Percentiles rank a stretch among this genome's conserved stretches.
These are phyloP conservation scores for Collybia sordida DNA, from an alignment of 768 basidiomycete species.

Conservation along the genomic window DNA sequence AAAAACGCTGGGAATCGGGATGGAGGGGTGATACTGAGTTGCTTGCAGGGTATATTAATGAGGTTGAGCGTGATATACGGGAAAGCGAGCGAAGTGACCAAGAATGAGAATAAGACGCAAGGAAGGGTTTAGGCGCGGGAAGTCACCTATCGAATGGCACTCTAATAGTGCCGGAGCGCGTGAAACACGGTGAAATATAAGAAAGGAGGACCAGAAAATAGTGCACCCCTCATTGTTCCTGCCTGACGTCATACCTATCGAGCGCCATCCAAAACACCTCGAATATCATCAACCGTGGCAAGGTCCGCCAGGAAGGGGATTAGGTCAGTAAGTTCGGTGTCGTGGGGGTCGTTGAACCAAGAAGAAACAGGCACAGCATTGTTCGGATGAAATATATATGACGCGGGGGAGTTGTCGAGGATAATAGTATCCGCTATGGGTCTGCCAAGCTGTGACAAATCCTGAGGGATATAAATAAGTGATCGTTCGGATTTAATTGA, in stretches of 20 bases:
- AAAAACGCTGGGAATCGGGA: conserved; percentile 8
- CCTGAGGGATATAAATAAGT: conserved; percentile 44
- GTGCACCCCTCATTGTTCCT: background rate
- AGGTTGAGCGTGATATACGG: conserved; percentile 18
- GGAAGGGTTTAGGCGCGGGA: background rate
- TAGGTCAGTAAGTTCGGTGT: conserved; percentile 94
- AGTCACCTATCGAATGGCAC: too few relatives aligned
- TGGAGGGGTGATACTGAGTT: conserved; percentile 18
- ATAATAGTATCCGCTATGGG: conserved; percentile 95
- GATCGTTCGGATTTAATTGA: background rate
- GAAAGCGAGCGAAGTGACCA: conserved; percentile 16
- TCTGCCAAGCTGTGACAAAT: conserved; percentile 94
- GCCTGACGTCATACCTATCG: conserved; percentile 33
- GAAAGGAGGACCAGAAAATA: background rate
- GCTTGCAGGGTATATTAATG: conserved; percentile 27
- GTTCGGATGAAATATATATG: conserved; percentile 98
- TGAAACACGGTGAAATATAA: too few relatives aligned
- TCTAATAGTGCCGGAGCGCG: too few relatives aligned
- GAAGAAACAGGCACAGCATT: conserved; percentile 99
- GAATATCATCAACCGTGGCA: conserved; percentile 80
- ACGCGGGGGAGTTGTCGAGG: conserved; percentile 98
- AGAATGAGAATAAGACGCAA: conserved; percentile 9
- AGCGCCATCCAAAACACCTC: conserved; percentile 88
- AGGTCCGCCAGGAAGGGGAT: conserved; percentile 94
- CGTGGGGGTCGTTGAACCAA: conserved; percentile 99